These are phyloP conservation scores for Neurospora sp. DNA, from an alignment of 495 filamentous ascomycete genomes.

Conservation along the genomic window DNA sequence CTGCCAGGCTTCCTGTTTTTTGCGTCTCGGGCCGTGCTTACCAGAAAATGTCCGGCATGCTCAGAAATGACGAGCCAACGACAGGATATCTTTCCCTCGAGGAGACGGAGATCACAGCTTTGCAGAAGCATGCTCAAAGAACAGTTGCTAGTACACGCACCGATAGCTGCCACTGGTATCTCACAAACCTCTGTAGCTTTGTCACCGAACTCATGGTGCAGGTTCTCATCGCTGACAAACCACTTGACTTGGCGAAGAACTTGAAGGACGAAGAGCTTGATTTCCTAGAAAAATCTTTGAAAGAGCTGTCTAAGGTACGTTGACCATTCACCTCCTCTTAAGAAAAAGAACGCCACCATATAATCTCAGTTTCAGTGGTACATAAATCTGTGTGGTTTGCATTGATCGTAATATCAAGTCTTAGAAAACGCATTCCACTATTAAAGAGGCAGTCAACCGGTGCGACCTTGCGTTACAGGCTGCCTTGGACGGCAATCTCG, in stretches of 20 bases:
- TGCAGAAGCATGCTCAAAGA: constrained; percentile 46
- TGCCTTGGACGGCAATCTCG: background rate
- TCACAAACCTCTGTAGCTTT: constrained; percentile 38
- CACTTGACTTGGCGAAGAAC: constrained; percentile 30
- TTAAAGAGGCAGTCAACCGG: background rate
- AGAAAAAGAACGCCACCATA: background rate
- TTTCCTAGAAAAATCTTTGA: constrained; percentile 26
- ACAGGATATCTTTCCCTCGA: constrained; percentile 9
- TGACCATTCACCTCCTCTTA: background rate
- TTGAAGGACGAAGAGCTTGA: constrained; percentile 27
- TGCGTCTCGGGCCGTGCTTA: constrained; percentile 50
- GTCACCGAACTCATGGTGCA: constrained; percentile 45
- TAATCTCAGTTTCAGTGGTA: background rate
- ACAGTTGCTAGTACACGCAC: constrained; percentile 30
- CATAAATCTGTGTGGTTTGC: background rate
- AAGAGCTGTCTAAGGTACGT: constrained; percentile 18
- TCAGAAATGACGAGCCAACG: constrained; percentile 26
- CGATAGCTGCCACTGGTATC: constrained; percentile 9
- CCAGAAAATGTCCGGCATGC: constrained; percentile 46
- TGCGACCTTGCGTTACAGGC: background rate
- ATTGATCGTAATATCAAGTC: background rate
- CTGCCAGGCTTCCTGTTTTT: constrained; percentile 46
- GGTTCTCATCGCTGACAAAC: constrained; percentile 34
- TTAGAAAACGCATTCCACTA: background rate
- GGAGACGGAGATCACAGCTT: constrained; percentile 38